Percentiles rank a stretch among this genome's conserved stretches.
Evolutionary conservation across 108 stramenopile genomes (phyloP).

Genomic region (Discostella pseudostelligera): DNA sequence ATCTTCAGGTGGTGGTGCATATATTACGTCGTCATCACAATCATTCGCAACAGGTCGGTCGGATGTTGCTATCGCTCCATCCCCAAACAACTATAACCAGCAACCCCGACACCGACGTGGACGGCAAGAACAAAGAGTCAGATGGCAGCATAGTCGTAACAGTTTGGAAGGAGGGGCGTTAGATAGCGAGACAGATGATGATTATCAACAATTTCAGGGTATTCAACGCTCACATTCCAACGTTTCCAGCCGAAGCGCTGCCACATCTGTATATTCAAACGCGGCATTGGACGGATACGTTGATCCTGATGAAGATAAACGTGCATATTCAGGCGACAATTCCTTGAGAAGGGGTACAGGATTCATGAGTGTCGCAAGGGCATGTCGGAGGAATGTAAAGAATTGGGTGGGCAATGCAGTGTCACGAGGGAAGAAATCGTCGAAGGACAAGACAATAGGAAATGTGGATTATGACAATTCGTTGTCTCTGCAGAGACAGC

Average conservation of each 20-base stretch:
- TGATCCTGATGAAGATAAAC: not conserved
- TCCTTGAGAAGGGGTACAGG: not conserved
- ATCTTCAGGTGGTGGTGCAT: too few species aligned
- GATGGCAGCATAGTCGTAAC: not conserved
- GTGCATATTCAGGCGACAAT: not conserved
- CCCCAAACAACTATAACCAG: not conserved
- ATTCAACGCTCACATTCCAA: not conserved
- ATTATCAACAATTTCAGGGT: not conserved
- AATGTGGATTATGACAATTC: too few species aligned
- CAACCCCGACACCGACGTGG: not conserved
- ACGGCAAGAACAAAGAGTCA: not conserved
- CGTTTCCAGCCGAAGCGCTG: not conserved
- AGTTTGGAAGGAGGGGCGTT: not conserved
- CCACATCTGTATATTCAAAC: constrained; percentile 4
- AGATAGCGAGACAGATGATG: not conserved
- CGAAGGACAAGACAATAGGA: too few species aligned
- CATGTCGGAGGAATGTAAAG: too few species aligned
- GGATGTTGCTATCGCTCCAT: constrained; percentile 1
- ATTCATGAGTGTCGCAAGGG: too few species aligned
- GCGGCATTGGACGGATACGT: constrained; percentile 2
- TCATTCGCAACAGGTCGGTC: not conserved
- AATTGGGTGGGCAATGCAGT: too few species aligned
- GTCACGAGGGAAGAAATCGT: too few species aligned
- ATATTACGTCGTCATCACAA: not conserved
- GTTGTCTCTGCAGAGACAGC: too few species aligned